These are phyloP conservation scores for Penicillium olsonii DNA, from an alignment of 2,329 filamentous ascomycete genomes.

Conservation along the genomic window DNA sequence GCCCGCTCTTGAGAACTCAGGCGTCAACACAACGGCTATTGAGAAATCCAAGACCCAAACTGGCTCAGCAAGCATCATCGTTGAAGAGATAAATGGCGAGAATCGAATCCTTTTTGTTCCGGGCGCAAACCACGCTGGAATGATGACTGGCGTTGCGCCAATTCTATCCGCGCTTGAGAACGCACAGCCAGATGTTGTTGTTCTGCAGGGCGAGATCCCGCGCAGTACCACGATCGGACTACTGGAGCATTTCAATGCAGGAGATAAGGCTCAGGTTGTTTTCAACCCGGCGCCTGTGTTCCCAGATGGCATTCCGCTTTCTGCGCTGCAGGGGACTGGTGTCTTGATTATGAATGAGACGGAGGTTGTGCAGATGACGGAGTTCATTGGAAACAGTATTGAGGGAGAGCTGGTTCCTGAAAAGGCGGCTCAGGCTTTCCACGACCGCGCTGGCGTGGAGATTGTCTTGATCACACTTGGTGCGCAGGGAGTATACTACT, in stretches of 20 bases:
- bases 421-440: conserved; percentile 18
- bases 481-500: conserved; percentile 25
- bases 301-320: conserved; percentile 62
- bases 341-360: conserved; percentile 28
- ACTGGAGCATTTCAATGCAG: conserved; percentile 20
- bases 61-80: conserved; percentile 65
- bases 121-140: conserved; percentile 61
- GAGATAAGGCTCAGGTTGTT: conserved; percentile 52
- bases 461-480: conserved; percentile 25
- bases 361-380: conserved; percentile 27
- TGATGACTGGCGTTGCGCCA: conserved; percentile 25
- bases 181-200: conserved; percentile 11
- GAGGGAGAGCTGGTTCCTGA: conserved; percentile 15
- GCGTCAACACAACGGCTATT: conserved; percentile 60
- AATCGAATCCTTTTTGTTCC: conserved; percentile 71
- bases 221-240: conserved; percentile 18
- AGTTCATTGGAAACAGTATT: conserved; percentile 15
- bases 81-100: conserved; percentile 65
- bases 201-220: conserved; percentile 25
- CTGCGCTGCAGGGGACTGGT: conserved; percentile 12
- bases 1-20: conserved; percentile 56
- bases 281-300: conserved; percentile 83
- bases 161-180: conserved; percentile 26
- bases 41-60: conserved; percentile 47
- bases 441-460: conserved; percentile 17